Evolutionary conservation across 257 asterid genomes (phyloP).

Genomic region (Nicotiana obtusifolia): DNA sequence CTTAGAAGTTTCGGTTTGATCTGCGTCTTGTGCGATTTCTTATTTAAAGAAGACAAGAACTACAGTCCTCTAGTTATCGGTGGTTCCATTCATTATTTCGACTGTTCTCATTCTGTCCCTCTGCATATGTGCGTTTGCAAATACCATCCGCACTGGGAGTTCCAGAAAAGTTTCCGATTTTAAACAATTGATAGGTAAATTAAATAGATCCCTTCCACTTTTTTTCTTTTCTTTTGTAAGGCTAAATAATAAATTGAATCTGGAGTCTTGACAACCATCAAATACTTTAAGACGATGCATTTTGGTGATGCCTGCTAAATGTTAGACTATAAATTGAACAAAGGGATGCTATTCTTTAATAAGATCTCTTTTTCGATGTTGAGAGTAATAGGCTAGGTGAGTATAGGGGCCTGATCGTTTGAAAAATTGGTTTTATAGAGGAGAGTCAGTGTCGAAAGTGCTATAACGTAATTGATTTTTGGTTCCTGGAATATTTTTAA

Average conservation of each 20-base stretch:
- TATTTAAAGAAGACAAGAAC: background rate
- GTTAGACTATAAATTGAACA: background rate
- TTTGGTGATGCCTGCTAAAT: background rate
- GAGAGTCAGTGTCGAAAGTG: background rate
- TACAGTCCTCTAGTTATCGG: background rate
- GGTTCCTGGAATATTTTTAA: background rate
- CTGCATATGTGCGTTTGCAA: background rate
- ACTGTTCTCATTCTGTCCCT: background rate
- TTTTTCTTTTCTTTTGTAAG: background rate
- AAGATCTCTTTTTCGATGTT: conserved; percentile 6
- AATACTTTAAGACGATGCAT: background rate
- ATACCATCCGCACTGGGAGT: background rate
- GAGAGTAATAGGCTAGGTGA: background rate
- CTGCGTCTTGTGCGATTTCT: background rate
- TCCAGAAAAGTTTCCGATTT: background rate
- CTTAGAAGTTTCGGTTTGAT: background rate
- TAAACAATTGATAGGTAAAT: background rate
- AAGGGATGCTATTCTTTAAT: background rate
- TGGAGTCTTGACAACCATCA: background rate
- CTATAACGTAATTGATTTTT: background rate
- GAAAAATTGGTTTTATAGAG: background rate
- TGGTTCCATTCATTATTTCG: background rate
- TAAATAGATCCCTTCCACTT: background rate
- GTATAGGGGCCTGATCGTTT: background rate
- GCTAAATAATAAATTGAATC: background rate